Evolutionary conservation across 345 rosid genomes (phyloP), one percentile per base, ranked within the genome.

Genomic region (Gossypium arboreum): DNA sequence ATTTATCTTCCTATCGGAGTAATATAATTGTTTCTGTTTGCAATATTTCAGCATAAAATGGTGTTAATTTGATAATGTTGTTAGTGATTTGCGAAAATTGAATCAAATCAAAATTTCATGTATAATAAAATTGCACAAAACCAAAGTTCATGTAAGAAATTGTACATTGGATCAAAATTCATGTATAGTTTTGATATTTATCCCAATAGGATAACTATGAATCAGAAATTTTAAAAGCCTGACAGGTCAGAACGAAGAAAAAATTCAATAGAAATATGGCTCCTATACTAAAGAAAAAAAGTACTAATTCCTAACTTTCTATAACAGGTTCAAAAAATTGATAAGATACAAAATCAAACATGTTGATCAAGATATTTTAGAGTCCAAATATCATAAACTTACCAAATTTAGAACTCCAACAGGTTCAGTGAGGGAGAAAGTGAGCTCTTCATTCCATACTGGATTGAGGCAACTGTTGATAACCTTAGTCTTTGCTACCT

Each of bases 401-500:
- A 92, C 97, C 87, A 95, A 74, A 61, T 69, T 71, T 29, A 95
- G 82, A 82, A 80, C 79, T 75, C 90, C 92, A 44, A 84, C 82
- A 57, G 99, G 93, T 71, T 91, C 97, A 25, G 83, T 79, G 54
- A 92, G 87, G 76, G 90, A 80, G 82, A 95, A 87, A 81, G 79
- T 89, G 22, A 89, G 88, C 81, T 91, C 96, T 87, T 95, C 98
- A 64, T 95, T 91, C 99, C 99, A 95, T 64, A 90, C 89, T 1
- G 99, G 99, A 81, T 95, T 91, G 60, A 95, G 92, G 83, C 98
- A 91, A 73, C 97, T 88, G 68, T 90, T 89, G 75, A 93, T 93
- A 70, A 93, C 98, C 83, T 88, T 95, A 51, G 99, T 95, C 88
- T 90, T 95, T 41, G 87, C 95, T 41, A 88, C 82, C 99, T 95